Evolutionary conservation across 225 moss, liverwort and hornwort genomes (phyloP).

Genomic region (Marchantia paleacea): DNA sequence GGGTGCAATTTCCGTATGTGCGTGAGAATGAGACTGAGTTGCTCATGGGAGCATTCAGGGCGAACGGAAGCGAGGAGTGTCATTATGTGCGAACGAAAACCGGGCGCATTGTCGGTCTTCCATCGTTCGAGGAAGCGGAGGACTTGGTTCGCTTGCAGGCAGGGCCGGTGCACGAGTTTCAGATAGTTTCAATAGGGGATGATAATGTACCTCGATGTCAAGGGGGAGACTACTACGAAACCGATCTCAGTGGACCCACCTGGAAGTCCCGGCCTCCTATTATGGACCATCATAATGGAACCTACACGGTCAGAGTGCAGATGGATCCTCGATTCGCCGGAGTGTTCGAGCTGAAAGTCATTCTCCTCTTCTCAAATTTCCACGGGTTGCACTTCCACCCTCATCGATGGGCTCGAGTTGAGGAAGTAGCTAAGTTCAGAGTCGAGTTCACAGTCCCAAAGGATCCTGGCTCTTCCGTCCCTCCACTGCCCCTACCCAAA

Average conservation of each 20-base stretch:
- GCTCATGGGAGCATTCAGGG: slow-evolving; percentile 24
- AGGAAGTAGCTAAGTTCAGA: slow-evolving; percentile 16
- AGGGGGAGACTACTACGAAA: slow-evolving; percentile 55
- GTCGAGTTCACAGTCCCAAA: slow-evolving; percentile 28
- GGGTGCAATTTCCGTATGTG: slow-evolving; percentile 34
- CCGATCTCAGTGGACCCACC: slow-evolving; percentile 36
- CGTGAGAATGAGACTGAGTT: slow-evolving; percentile 34
- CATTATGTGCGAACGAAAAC: slow-evolving; percentile 32
- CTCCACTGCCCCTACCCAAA: slow-evolving; percentile 17
- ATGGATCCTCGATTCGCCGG: slow-evolving; percentile 43
- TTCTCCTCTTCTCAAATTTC: slow-evolving; percentile 39
- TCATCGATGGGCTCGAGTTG: slow-evolving; percentile 13
- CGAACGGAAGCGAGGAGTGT: slow-evolving; percentile 37
- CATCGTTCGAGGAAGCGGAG: neutral
- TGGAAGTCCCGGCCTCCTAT: slow-evolving; percentile 57
- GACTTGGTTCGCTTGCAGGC: slow-evolving; percentile 24
- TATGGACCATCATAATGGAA: slow-evolving; percentile 37
- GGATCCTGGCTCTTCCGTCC: neutral
- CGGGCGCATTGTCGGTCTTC: slow-evolving; percentile 31
- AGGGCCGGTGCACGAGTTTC: slow-evolving; percentile 24
- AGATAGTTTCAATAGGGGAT: slow-evolving; percentile 35
- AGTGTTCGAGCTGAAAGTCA: slow-evolving; percentile 27
- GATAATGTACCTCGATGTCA: slow-evolving; percentile 34
- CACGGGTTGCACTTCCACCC: slow-evolving; percentile 35
- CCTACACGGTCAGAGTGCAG: slow-evolving; percentile 38